These are phyloP conservation scores for Trametes sanguinea DNA, from an alignment of 768 basidiomycete species.

Conservation along the genomic window DNA sequence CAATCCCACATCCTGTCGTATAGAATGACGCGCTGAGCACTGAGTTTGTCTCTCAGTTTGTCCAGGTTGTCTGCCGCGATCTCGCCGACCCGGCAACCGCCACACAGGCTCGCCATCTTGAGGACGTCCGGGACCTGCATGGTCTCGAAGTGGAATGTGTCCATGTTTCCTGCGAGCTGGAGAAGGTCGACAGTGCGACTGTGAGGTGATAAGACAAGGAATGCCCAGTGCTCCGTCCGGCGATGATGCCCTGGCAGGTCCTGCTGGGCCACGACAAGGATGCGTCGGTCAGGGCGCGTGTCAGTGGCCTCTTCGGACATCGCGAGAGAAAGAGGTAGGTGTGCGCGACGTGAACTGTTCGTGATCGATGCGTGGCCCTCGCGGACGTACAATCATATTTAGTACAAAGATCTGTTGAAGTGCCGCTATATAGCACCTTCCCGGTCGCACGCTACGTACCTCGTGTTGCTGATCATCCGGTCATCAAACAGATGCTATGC, in stretches of 20 bases:
- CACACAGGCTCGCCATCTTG: background rate
- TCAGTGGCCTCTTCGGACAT: background rate
- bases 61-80: background rate
- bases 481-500: no score
- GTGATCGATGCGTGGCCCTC: no score
- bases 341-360: no score
- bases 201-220: background rate
- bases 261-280: slow-evolving; percentile 3
- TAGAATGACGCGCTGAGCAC: background rate
- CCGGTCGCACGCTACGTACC: no score
- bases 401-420: no score
- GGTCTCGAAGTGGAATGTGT: slow-evolving; percentile 9
- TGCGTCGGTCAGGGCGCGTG: background rate
- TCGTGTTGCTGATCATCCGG: no score
- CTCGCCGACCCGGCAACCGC: background rate
- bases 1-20: slow-evolving; percentile 10
- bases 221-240: slow-evolving; percentile 7
- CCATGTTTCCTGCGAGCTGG: slow-evolving; percentile 12
- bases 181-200: background rate
- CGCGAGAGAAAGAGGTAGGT: background rate
- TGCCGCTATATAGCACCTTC: no score
- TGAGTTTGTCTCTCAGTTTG: background rate
- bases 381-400: no score
- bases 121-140: slow-evolving; percentile 1
- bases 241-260: slow-evolving; percentile 5